Evolutionary conservation across 2,329 filamentous ascomycete genomes (phyloP), one percentile per base, ranked within the genome.

Genomic region (Akanthomyces dipterigenus): DNA sequence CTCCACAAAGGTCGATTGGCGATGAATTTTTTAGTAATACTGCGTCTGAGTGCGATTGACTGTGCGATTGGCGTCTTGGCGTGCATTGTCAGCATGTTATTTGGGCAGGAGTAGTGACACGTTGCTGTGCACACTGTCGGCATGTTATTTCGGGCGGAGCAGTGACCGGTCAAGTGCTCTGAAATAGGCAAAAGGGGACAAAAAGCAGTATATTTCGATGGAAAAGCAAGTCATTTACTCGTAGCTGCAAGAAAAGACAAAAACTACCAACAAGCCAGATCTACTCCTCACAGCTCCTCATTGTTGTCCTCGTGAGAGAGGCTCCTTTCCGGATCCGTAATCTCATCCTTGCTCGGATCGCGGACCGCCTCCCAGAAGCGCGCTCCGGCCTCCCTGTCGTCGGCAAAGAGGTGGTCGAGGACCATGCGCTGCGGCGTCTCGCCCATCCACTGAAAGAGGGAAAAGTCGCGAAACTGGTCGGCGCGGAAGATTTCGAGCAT

Each of bases 401-500:
- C 78, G 24, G 80, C 75, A 69, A 90, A 90, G 56, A 90, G 67
- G 64, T 88, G 86, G 64, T 90, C 88, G 43, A 82, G 76, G 5
- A 88, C 86, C 74, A 88, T 77, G 62, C 82, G 78, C 76, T 82
- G 80, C 1, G 88, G 88, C 8, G 87, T 89, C 77, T 89, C 86
- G 4, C 87, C 88, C 72, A 91, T 78, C 88, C 88, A 91, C 75
- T 90, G 86, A 74, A 89, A 89, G 20, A 90, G 76, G 0, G 84
- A 88, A 66, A 91, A 89, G 69, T 91, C 88, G 64, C 86, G 78
- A 70, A 91, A 92, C 70, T 86, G 80, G 65, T 89, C 84, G 0
- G 87, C 82, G 55, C 86, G 80, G 75, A 93, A 89, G 18, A 93
- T 85, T 73, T 93, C 89, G 12, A 93, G 76, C 72, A 92, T 88